These are phyloP conservation scores for Coemansia guatemalensis DNA, from an alignment of 192 early-diverging fungal genomes.

Conservation along the genomic window DNA sequence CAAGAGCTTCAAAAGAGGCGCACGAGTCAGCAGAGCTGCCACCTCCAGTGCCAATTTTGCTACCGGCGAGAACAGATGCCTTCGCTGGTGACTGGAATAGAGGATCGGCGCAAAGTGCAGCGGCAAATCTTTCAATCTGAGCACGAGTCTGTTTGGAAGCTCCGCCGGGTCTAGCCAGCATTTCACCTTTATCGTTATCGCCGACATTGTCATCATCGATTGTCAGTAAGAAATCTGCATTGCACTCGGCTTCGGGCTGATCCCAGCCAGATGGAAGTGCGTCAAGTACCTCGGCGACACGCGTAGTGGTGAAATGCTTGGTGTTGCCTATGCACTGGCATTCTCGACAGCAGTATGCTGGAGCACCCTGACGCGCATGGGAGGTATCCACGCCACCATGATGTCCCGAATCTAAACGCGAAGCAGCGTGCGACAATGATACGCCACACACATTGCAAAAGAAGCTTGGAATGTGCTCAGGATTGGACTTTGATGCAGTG, in stretches of 20 bases:
- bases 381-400: background rate
- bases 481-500: background rate
- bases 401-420: background rate
- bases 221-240: constrained; percentile 24
- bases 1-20: background rate
- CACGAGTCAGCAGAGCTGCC: background rate
- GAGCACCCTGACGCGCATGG: background rate
- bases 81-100: background rate
- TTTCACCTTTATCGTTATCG: background rate
- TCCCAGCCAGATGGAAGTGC: constrained; percentile 35
- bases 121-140: background rate
- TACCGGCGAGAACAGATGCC: background rate
- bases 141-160: background rate
- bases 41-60: background rate
- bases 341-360: constrained; percentile 20
- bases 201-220: constrained; percentile 16
- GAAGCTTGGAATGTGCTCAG: constrained; percentile 9
- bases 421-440: background rate
- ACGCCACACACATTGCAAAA: constrained; percentile 9
- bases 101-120: background rate
- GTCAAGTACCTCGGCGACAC: constrained; percentile 6
- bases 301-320: constrained; percentile 9
- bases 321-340: constrained; percentile 14
- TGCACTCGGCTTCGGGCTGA: constrained; percentile 12
- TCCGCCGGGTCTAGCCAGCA: background rate